Evolutionary conservation across 2,329 filamentous ascomycete species (phyloP), one percentile per base, ranked within the genome.

Genomic region (Penicillium sclerotiorum): DNA sequence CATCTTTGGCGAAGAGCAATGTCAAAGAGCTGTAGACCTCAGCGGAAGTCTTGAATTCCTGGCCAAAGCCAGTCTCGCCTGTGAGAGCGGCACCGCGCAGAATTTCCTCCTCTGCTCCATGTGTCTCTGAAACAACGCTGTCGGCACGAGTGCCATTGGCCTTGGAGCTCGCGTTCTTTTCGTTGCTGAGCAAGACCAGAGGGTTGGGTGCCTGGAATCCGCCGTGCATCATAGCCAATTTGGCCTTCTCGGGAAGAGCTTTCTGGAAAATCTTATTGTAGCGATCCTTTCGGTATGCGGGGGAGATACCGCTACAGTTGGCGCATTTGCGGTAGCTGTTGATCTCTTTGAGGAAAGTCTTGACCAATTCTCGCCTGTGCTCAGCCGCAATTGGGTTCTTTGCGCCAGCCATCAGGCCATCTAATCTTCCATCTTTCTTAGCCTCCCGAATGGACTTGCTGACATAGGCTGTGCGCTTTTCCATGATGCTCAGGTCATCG

Each of bases 221-320:
- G 40, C 72, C 71, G 59, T 88, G 84, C 3, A 85, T 80, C 88
- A 95, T 95, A 54, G 87, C 85, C 35, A 84, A 81, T 67, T 85
- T 84, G 28, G 94, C 85, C 69, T 95, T 95, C 39, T 80, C 73
- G 39, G 80, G 82, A 49, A 96, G 75, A 2, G 88, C 78, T 66
- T 89, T 94, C 67, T 93, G 87, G 71, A 97, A 99, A 46, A 99
- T 91, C 72, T 97, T 99, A 66, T 92, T 88, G 63, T 85, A 94
- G 36, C 88, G 82, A 64, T 99, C 93, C 69, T 95, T 96, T 61
- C 93, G 86, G 72, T 90, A 97, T 2, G 79, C 78, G 9, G 91
- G 92, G 12, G 88, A 92, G 53, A 94, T 83, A 22, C 88, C 82
- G 59, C 75, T 74, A 66, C 85, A 88, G 56, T 77, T 83, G 33